These are phyloP conservation scores for Paraphaeosphaeria sporulosa DNA, from an alignment of 2,329 filamentous ascomycete genomes.

Conservation along the genomic window DNA sequence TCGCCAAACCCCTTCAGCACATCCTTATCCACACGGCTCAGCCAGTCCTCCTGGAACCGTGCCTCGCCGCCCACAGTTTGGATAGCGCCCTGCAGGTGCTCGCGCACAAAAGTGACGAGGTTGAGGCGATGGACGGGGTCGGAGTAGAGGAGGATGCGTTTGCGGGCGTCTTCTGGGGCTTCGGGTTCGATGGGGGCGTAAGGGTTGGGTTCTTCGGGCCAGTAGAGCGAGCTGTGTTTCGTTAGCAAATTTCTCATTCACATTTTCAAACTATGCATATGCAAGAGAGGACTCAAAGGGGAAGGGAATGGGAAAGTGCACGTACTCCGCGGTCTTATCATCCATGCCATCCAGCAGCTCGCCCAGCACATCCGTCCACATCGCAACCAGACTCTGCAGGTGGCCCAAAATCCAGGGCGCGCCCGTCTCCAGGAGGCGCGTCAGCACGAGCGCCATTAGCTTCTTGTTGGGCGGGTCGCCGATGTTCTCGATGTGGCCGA, in stretches of 20 bases:
- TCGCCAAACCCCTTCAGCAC: constrained; percentile 69
- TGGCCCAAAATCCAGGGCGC: constrained; percentile 65
- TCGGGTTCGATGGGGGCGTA: constrained; percentile 44
- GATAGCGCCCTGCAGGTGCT: constrained; percentile 67
- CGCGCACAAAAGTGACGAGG: constrained; percentile 69
- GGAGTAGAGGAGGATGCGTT: constrained; percentile 60
- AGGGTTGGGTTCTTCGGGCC: constrained; percentile 42
- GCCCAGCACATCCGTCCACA: constrained; percentile 76
- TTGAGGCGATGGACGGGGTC: constrained; percentile 75
- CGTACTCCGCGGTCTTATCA: constrained; percentile 51
- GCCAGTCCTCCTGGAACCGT: constrained; percentile 72
- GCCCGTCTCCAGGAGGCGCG: constrained; percentile 72
- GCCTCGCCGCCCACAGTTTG: constrained; percentile 68
- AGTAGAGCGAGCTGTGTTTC: constrained; percentile 51
- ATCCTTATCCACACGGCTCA: constrained; percentile 77
- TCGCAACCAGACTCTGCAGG: constrained; percentile 75
- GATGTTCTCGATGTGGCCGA: constrained; percentile 72
- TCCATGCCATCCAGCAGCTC: constrained; percentile 70
- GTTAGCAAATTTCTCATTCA: not conserved
- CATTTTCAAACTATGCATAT: not conserved
- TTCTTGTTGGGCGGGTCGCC: constrained; percentile 72
- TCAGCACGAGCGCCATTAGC: constrained; percentile 75
- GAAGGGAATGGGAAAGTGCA: constrained; percentile 5
- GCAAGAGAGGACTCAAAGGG: too few relatives aligned
- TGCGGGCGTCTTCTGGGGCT: constrained; percentile 55